These are phyloP conservation scores for Ophiobolus disseminans DNA, from an alignment of 2,329 filamentous ascomycete species.

Conservation along the genomic window DNA sequence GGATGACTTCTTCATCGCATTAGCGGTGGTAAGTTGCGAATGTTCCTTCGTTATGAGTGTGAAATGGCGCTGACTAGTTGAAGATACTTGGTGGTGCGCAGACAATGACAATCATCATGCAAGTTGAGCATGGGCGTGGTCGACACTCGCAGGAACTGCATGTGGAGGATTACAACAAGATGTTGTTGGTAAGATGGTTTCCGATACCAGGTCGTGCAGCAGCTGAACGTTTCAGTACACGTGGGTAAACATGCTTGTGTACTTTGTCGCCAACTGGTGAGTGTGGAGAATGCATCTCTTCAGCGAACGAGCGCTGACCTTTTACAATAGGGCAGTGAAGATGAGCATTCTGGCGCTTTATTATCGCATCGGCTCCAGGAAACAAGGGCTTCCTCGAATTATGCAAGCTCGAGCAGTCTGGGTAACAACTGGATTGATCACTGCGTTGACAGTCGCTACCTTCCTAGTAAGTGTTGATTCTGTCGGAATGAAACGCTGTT, in stretches of 20 bases:
- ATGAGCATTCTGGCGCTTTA: slow-evolving; percentile 41
- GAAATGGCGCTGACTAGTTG: neutral
- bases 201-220: no score
- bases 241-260: slow-evolving; percentile 37
- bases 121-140: slow-evolving; percentile 35
- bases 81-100: slow-evolving; percentile 33
- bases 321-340: slow-evolving; percentile 33
- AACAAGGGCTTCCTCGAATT: slow-evolving; percentile 31
- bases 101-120: slow-evolving; percentile 32
- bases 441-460: slow-evolving; percentile 26
- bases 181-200: slow-evolving; percentile 27
- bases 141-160: slow-evolving; percentile 25
- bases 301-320: no score
- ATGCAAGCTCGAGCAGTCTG: slow-evolving; percentile 30
- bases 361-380: slow-evolving; percentile 34
- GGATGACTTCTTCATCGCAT: slow-evolving; percentile 35
- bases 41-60: neutral
- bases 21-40: slow-evolving; percentile 20
- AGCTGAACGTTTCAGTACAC: slow-evolving; percentile 23
- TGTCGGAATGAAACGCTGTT: neutral
- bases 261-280: slow-evolving; percentile 38
- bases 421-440: slow-evolving; percentile 27
- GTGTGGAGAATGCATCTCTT: neutral
- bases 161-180: slow-evolving; percentile 24
- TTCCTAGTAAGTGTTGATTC: slow-evolving; percentile 24